phyloP scores from a whole-genome alignment of 1,284 basidiomycete genomes.

The Tylopilus sp. region DNA sequence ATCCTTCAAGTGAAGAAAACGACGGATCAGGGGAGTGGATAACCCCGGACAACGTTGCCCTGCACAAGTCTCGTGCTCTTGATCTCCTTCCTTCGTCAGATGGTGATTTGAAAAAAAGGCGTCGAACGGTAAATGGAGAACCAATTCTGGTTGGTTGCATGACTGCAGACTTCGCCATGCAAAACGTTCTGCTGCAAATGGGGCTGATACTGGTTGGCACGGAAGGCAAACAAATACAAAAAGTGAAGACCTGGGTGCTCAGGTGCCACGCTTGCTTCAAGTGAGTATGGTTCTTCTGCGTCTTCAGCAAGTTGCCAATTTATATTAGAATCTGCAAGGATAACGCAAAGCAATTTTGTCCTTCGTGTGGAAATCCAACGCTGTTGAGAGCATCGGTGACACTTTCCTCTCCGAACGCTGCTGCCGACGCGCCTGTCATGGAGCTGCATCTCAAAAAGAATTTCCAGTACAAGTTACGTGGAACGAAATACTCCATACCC shows the following conservation, averaged over 20 bases:
- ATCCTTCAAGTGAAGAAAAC: slow-evolving; percentile 63
- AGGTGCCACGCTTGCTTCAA: slow-evolving; percentile 99
- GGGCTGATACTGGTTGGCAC: slow-evolving; percentile 87
- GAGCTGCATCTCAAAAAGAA: slow-evolving; percentile 90
- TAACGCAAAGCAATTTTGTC: slow-evolving; percentile 93
- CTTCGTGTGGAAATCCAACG: slow-evolving; percentile 93
- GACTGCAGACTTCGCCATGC: slow-evolving; percentile 99
- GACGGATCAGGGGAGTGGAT: slow-evolving; percentile 97
- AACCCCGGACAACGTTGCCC: slow-evolving; percentile 82
- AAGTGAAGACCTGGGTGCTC: slow-evolving; percentile 94
- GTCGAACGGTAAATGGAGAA: slow-evolving; percentile 41
- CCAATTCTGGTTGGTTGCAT: slow-evolving; percentile 77
- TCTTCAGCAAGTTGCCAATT: slow-evolving; percentile 3
- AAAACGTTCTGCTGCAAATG: slow-evolving; percentile 97
- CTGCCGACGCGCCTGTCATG: slow-evolving; percentile 59
- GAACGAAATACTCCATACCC: slow-evolving; percentile 93
- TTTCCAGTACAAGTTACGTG: slow-evolving; percentile 91
- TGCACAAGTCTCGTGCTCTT: slow-evolving; percentile 88
- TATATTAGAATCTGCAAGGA: slow-evolving; percentile 88
- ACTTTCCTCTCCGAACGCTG: slow-evolving; percentile 62
- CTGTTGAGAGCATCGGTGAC: slow-evolving; percentile 91
- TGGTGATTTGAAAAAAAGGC: slow-evolving; percentile 35
- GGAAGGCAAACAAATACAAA: slow-evolving; percentile 87
- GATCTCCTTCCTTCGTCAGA: slow-evolving; percentile 64
- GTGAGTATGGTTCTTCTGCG: slow-evolving; percentile 49